Conservation (phyloP, 2,329 filamentous ascomycete species). For the Clonostachys chloroleuca region DNA sequence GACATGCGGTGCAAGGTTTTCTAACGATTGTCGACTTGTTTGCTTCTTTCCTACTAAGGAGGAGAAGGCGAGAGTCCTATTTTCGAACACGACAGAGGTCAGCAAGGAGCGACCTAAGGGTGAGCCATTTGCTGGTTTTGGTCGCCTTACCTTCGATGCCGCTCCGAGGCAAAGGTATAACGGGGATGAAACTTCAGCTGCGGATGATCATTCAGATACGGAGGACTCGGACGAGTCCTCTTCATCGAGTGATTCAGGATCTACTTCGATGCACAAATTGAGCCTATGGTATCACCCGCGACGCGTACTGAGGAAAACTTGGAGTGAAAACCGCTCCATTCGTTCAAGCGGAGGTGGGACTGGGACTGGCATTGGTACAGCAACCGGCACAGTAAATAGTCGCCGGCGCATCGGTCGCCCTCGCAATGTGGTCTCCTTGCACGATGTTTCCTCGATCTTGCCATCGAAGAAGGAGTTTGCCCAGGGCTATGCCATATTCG, state of each 20-base stretch:
- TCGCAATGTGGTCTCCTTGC: slow-evolving; percentile 70
- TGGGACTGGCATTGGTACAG: slow-evolving; percentile 43
- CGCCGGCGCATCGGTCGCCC: slow-evolving; percentile 40
- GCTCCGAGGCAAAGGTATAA: slow-evolving; percentile 39
- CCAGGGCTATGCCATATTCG: slow-evolving; percentile 77
- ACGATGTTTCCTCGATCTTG: slow-evolving; percentile 65
- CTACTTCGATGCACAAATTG: slow-evolving; percentile 56
- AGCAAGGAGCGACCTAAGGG: slow-evolving; percentile 44
- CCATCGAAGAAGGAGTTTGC: slow-evolving; percentile 77
- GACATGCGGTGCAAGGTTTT: slow-evolving; percentile 57
- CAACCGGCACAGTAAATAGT: slow-evolving; percentile 46
- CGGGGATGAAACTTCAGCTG: slow-evolving; percentile 44
- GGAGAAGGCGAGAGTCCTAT: slow-evolving; percentile 47
- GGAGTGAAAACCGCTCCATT: slow-evolving; percentile 51
- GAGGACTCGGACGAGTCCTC: slow-evolving; percentile 42
- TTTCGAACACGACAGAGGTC: slow-evolving; percentile 39
- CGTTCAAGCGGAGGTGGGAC: slow-evolving; percentile 59
- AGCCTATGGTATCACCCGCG: slow-evolving; percentile 51
- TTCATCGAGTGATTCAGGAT: slow-evolving; percentile 57
- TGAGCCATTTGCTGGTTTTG: slow-evolving; percentile 55
- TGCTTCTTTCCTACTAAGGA: slow-evolving; percentile 69
- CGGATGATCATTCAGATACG: slow-evolving; percentile 45
- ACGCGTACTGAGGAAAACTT: slow-evolving; percentile 46
- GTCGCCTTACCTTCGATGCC: slow-evolving; percentile 46
- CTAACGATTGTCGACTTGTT: slow-evolving; percentile 56